Percentiles rank a stretch among this genome's conserved stretches.
Evolutionary conservation across 192 early-diverging fungal genomes (phyloP).

Genomic region (Backusella liffmaniae): DNA sequence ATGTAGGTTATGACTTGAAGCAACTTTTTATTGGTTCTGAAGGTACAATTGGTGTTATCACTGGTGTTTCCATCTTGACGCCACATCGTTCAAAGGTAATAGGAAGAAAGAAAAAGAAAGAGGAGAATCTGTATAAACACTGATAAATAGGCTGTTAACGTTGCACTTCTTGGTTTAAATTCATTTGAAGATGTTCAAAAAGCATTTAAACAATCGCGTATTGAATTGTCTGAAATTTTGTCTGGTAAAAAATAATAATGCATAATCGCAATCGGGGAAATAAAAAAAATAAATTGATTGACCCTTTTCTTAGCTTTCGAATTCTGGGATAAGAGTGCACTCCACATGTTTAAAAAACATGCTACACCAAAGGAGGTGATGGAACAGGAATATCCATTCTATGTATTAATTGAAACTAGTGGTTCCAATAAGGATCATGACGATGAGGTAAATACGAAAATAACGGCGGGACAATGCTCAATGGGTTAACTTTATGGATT

Average conservation of each 20-base stretch:
- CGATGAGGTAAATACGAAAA: slow-evolving; percentile 55
- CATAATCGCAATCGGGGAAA: background rate
- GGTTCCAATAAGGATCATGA: slow-evolving; percentile 95
- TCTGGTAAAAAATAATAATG: slow-evolving; percentile 46
- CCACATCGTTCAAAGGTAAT: slow-evolving; percentile 67
- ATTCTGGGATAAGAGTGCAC: slow-evolving; percentile 85
- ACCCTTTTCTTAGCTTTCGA: slow-evolving; percentile 71
- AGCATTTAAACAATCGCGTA: slow-evolving; percentile 74
- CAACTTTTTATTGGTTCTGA: slow-evolving; percentile 99
- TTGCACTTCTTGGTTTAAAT: slow-evolving; percentile 77
- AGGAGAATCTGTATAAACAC: background rate
- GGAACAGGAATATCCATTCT: slow-evolving; percentile 71
- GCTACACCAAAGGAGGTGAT: slow-evolving; percentile 66
- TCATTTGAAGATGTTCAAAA: slow-evolving; percentile 80
- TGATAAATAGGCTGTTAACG: slow-evolving; percentile 51
- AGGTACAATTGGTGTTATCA: slow-evolving; percentile 94
- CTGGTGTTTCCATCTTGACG: slow-evolving; percentile 86
- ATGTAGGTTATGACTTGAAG: slow-evolving; percentile 88
- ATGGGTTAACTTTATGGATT: background rate
- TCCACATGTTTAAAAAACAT: slow-evolving; percentile 78
- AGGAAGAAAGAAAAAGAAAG: background rate
- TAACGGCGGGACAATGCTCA: background rate
- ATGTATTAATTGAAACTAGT: slow-evolving; percentile 91
- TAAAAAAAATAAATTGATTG: background rate
- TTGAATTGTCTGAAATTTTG: slow-evolving; percentile 86